Base-by-base conservation (phyloP, 768 basidiomycete species). In the Tremella fuciformis region DNA sequence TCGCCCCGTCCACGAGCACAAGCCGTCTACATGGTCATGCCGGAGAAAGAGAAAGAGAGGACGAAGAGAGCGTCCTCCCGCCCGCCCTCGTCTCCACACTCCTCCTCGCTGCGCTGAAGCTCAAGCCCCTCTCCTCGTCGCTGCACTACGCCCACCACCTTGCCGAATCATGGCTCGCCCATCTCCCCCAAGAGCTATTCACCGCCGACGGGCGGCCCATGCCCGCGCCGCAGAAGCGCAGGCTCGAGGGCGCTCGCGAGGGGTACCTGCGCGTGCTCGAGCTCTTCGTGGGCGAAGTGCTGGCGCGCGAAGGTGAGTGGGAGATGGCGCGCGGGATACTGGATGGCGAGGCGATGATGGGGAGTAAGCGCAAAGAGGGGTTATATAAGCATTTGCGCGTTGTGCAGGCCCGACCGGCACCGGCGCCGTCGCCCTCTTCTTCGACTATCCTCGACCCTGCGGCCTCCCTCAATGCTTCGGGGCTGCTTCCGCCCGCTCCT, bases 261-360 rank as follows among this genome's bases (percentile, higher is more conserved):
- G 72, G 65, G 13, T 70, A 74, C 61, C 15, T 71, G 16, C 69
- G 66, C 39, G 65, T 74, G 7, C 53, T 67, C n/a, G 69, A 74
- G 53, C 48, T 74, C 49, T 74, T 71, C 47, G 66, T 67, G 1
- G 67, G 69, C 8, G 72, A 74, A 55, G 62, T 74, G 0, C 40
- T 74, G 39, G 60, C 55, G 2, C 56, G 65, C 38, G 69, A 71
- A 57, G 67, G 67, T 2, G 72, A 74, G 50, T 74, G 50, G 53
- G 72, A 71, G 49, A 74, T 74, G 72, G 72, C 69, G 1, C 60
- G 72, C 48, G 65, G 59, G 21, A 66, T 74, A 19, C 50, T 74
- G 41, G 72, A 71, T 29, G 65, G 69, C 13, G 72, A 74, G 21
- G 51, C 29, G 2, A 55, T 74, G 3, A 63, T 74, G 64, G 48